Evolutionary conservation across 257 asterid genomes (phyloP), one percentile per base, ranked within the genome.

Genomic region (Fraxinus americana): DNA sequence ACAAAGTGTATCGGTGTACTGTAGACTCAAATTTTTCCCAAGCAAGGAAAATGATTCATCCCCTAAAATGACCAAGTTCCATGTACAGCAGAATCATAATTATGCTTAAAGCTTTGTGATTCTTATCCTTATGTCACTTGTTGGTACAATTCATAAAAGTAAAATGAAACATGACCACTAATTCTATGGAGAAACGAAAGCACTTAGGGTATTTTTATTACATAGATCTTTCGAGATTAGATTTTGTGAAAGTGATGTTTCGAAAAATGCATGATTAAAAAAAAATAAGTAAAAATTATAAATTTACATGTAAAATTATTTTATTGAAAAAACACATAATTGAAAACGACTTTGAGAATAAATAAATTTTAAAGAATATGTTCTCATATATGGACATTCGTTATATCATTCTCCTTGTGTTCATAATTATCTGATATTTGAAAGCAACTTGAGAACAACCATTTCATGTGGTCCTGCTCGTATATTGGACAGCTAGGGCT

Each of bases 401-500:
- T 43, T 43, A 10, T 43, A 43, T 43, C 50, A 43, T 63, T 25
- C 73, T 21, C 74, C 54, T 71, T 68, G 45, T 77, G 48, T 82
- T 78, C 34, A 77, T 82, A 77, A 86, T 84, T 81, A 81, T 82
- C 87, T 78, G 61, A 66, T 45, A 35, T 29, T 5, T 88, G 90
- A 85, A 84, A 85, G 90, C 88, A 86, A 86, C 88, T 67, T 71
- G 39, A 67, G 79, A 67, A 65, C 78, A 65, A 77, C 81, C 77
- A 76, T 83, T 76, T 75, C 70, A 43, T 78, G 92, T 84, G 92
- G 90, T 83, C 88, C 86, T n/a, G 61, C 35, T 41, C 10, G 52
- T 19, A 17, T n/a, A 63, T 23, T 25, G 36, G 69, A 63, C 69
- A 45, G 38, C 73, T 71, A 80, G 72, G 82, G 77, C 10, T 75